These are phyloP conservation scores for Ambrosiella cleistominuta DNA, from an alignment of 2,329 filamentous ascomycete genomes.

Conservation along the genomic window DNA sequence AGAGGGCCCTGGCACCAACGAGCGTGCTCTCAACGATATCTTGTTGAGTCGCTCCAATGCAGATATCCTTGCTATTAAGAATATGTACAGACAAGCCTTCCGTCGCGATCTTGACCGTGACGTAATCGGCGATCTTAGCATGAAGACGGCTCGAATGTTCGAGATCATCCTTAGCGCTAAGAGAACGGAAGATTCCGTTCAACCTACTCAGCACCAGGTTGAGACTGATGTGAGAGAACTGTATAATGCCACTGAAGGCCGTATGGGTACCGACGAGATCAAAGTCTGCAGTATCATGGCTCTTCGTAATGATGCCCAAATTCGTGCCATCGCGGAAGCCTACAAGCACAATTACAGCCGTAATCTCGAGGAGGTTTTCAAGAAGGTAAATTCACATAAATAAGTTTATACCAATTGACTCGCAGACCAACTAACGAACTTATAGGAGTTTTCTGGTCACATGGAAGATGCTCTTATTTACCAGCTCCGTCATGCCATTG, in stretches of 20 bases:
- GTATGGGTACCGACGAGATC: constrained; percentile 55
- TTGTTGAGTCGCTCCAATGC: constrained; percentile 71
- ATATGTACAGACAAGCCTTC: constrained; percentile 53
- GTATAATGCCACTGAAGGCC: constrained; percentile 59
- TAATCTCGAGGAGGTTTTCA: constrained; percentile 54
- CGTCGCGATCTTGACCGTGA: constrained; percentile 49
- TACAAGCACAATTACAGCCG: constrained; percentile 59
- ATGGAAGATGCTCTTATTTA: constrained; percentile 73
- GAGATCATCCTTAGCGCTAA: constrained; percentile 59
- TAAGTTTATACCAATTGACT: background rate
- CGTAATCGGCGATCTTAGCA: constrained; percentile 61
- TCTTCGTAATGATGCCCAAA: constrained; percentile 60
- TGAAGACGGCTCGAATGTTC: constrained; percentile 77
- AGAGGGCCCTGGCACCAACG: constrained; percentile 69
- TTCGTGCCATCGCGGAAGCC: constrained; percentile 60
- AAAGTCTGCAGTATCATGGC: constrained; percentile 64
- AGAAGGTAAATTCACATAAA: constrained; percentile 32
- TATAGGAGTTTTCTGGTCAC: constrained; percentile 68
- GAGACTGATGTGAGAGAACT: constrained; percentile 61
- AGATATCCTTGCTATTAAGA: constrained; percentile 74
- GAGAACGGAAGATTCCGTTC: constrained; percentile 60
- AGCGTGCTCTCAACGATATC: constrained; percentile 69
- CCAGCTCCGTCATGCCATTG: constrained; percentile 59
- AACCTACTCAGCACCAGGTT: constrained; percentile 53
- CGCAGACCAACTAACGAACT: background rate